Evolutionary conservation across 148 eudicot genomes (phyloP), one percentile per base, ranked within the genome.

Genomic region (Rhododendron kiyosumense): DNA sequence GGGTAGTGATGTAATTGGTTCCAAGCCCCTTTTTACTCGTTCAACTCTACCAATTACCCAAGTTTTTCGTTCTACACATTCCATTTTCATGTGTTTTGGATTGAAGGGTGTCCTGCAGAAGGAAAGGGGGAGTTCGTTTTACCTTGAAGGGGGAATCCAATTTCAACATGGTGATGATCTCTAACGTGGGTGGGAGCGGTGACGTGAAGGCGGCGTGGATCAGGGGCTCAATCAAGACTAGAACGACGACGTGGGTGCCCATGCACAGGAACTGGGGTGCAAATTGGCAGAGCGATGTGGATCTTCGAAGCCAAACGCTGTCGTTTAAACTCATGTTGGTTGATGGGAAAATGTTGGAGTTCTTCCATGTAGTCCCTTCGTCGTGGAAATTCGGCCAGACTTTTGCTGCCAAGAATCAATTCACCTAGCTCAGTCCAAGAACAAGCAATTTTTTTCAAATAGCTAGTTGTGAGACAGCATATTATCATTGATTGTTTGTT

Each of bases 211-310:
- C 89, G 49, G 94, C 86, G 6, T 94, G 90, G 94, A 90, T 95
- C 22, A 90, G 91, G 81, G 90, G 91, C 36, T 86, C 93, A 1
- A 88, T 22, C 7, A 63, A 43, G 79, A 78, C 84, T 15, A 90
- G 84, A 71, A 90, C 85, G 36, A 18, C 86, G 41, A 15, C 61
- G 6, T 94, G 98, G 96, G 87, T 83, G n/a, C 69, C 92, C 30
- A 89, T 95, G 94, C 87, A 86, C 30, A 83, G 95, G 43, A 95
- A 95, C 78, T 95, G 96, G 95, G 95, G 98, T 11, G 95, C 92
- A 0, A 92, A 94, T 65, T 95, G 98, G 98, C 95, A 94, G 75
- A 93, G 93, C 83, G 36, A 54, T 28, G 36, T 7, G 3, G 94
- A 93, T 54, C 88, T 94, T 24, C 89, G 94, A 69, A 89, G 63